Evolutionary conservation across 2,329 filamentous ascomycete genomes (phyloP).

Genomic region (Fusarium palustre): DNA sequence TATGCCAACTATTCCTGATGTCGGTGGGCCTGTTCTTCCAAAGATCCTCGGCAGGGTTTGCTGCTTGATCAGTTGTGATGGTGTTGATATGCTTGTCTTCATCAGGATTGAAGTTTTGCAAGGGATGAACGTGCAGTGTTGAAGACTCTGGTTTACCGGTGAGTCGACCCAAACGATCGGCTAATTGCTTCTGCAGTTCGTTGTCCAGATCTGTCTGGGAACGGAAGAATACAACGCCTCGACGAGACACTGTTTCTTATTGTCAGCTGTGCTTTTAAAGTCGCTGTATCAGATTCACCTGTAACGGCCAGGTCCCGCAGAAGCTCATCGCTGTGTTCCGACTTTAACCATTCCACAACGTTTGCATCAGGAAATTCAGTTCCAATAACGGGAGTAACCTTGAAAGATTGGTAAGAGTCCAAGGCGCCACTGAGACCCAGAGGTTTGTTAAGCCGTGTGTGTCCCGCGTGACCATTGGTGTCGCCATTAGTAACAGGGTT

Average conservation of each 20-base stretch:
- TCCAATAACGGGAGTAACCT: neutral
- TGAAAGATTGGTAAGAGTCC: neutral
- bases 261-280: too few relatives aligned
- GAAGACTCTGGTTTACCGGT: constrained; percentile 4
- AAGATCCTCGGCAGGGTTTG: constrained; percentile 1
- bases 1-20: constrained; percentile 14
- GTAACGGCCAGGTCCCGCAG: neutral
- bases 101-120: constrained; percentile 1
- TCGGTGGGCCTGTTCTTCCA: constrained; percentile 9
- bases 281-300: too few relatives aligned
- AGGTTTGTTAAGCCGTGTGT: neutral
- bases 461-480: too few relatives aligned
- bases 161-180: neutral
- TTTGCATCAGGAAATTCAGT: neutral
- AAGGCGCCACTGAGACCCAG: neutral
- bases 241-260: neutral
- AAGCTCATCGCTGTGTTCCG: neutral
- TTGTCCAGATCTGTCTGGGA: neutral
- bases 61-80: constrained; percentile 1
- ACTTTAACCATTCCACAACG: neutral
- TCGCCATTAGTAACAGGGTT: too few relatives aligned
- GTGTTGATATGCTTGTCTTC: constrained; percentile 8
- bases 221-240: constrained; percentile 2
- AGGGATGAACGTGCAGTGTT: neutral
- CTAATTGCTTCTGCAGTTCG: neutral